Evolutionary conservation across 768 basidiomycete genomes (phyloP), one percentile per base, ranked within the genome.

Genomic region (Rhizopogon vulgaris): DNA sequence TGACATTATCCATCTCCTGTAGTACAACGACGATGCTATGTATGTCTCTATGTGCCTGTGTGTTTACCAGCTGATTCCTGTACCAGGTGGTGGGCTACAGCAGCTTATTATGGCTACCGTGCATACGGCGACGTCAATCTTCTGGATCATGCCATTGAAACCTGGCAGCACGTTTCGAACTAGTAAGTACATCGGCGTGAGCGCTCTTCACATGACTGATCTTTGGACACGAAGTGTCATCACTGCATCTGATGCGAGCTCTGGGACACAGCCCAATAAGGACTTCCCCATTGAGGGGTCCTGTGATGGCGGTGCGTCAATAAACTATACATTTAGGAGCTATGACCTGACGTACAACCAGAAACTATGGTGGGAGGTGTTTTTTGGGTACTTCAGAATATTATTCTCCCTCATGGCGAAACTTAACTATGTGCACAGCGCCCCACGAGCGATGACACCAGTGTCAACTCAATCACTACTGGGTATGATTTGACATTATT

Each of bases 311-410:
- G 57, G 76, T 77, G 25, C 49, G 73, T 68, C 11, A 11, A 14
- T 7, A 4, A 9, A 7, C 49, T 30, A 25, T 18, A 25, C 27
- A 15, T 17, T 25, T 11, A 4, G n/a, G 27, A 28, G 27, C 14
- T 42, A 17, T 28, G 12, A 14, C 5, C 37, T 50, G 40, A 52
- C 22, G 17, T 52, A 36, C 10, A 15, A 25, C 17, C 52, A 77
- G 74, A 61, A 18, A 73, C 74, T 11, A 79, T 79, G 76, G 76
- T 73, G 5, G 78, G 79, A 2, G 77, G 76, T 8, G 79, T 80
- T 15, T 82, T 80, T 57, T 80, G 78, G 78, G 77, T 77, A 56
- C 42, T 67, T 49, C 14, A 14, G 11, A 36, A 43, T 34, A 2
- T 22, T 1, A 28, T 50, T 4, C 3, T 18, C 18, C 5, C 8